Evolutionary conservation across 2,329 filamentous ascomycete genomes (phyloP), one percentile per base, ranked within the genome.

Genomic region (Cercospora sp.): DNA sequence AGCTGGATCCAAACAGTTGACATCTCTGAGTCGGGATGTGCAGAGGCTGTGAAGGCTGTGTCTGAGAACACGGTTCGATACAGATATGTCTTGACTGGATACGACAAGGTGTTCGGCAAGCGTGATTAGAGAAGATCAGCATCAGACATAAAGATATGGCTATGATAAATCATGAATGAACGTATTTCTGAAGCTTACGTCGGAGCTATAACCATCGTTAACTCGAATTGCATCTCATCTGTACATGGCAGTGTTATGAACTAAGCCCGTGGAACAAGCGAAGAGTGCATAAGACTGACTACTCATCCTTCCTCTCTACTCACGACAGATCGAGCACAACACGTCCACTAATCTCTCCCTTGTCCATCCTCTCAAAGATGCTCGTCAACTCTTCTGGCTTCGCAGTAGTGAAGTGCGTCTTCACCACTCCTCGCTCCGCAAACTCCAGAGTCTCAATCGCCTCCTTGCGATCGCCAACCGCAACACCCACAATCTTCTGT

Each of bases 11-110:
- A 89, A 78, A 86, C 89, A 75, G 87, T 96, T 58, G 87, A 90
- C 61, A 91, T 97, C 77, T 88, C 86, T 70, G 89, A 88, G 76
- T 84, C 88, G 72, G 89, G 88, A 0, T 89, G 90, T 76, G 88
- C 88, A 78, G 85, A 92, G 81, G 91, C 88, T 0, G 86, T 92
- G 18, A 85, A 89, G 77, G 85, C 89, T 71, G 86, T 94, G 61
- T 78, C 79, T 67, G 87, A 90, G 76, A 87, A 87, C 71, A 90
- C 90, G 73, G 89, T 93, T 13, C 85, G 85, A 37, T 94, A 92
- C 77, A 84, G 91, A 49, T 89, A 92, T 74, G 91, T 90, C 0
- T 78, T 94, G 74, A 88, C 87, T 12, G 86, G 87, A 9, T 91
- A 86, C 73, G 87, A 91, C 73, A 88, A 90, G 82, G 87, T 82